These are phyloP conservation scores for Yamadazyma taylorii DNA, from an alignment of 1,139 yeast species.

Conservation along the genomic window DNA sequence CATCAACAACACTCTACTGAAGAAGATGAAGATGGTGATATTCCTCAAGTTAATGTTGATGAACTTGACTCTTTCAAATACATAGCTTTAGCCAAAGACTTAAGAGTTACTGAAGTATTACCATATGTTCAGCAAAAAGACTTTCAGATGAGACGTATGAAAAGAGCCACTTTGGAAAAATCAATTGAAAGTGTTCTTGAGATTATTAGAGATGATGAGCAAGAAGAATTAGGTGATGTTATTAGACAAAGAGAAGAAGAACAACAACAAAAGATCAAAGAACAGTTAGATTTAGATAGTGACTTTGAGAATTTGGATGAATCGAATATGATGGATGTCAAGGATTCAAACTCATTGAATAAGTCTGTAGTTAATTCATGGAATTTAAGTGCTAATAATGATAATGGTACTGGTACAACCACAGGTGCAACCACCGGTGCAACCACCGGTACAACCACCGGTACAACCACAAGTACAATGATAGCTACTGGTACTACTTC, in stretches of 20 bases:
- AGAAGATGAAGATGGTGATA: conserved; percentile 24
- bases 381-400: conserved; percentile 30
- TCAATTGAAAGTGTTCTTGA: conserved; percentile 56
- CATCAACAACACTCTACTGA: conserved; percentile 13
- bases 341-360: conserved; percentile 66
- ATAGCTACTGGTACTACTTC: conserved; percentile 3
- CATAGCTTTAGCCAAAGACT: conserved; percentile 61
- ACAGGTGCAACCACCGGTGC: conserved; percentile 6
- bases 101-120: conserved; percentile 50
- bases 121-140: conserved; percentile 61
- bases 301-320: conserved; percentile 42
- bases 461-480: conserved; percentile 5
- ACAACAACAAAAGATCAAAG: conserved; percentile 20
- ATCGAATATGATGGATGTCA: conserved; percentile 57
- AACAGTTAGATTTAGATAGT: conserved; percentile 18
- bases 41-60: not conserved
- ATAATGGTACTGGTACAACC: conserved; percentile 11
- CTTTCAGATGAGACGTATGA: conserved; percentile 63
- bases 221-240: conserved; percentile 36
- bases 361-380: conserved; percentile 74
- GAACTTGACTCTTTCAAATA: conserved; percentile 32
- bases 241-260: conserved; percentile 32
- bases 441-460: conserved; percentile 7
- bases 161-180: conserved; percentile 54
- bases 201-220: conserved; percentile 46